Evolutionary conservation across 805 yeast genomes (phyloP).

Genomic region (Zygosaccharomyces bisporus): DNA sequence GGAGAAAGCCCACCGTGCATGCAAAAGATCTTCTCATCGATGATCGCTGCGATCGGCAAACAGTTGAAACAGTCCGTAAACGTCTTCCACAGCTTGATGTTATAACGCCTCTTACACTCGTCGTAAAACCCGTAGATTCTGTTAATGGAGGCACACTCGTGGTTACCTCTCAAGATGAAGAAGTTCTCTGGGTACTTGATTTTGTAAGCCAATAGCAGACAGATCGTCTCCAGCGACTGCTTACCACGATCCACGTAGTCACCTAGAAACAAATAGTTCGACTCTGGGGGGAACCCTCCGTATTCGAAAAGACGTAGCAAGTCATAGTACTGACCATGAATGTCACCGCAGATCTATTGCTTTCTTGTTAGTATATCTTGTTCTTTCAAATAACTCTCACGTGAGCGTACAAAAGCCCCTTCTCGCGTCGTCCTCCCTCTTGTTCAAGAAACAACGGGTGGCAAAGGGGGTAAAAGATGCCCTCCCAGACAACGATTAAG

Average conservation of each 20-base stretch:
- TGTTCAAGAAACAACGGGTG: constrained; percentile 2
- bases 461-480: constrained; percentile 5
- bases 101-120: constrained; percentile 97
- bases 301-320: constrained; percentile 91
- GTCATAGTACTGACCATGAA: constrained; percentile 97
- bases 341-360: constrained; percentile 82
- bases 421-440: constrained; percentile 3
- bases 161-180: constrained; percentile 95
- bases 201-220: constrained; percentile 89
- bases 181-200: constrained; percentile 98
- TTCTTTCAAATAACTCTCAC: not conserved
- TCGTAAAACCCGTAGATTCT: constrained; percentile 98
- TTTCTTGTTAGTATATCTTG: constrained; percentile 1
- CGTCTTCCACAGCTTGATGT: constrained; percentile 97
- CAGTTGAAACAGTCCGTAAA: constrained; percentile 98
- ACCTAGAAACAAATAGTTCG: constrained; percentile 91
- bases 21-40: constrained; percentile 95
- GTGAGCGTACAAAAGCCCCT: not conserved
- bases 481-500: not conserved
- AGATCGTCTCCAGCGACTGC: constrained; percentile 93
- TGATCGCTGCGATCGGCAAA: constrained; percentile 96
- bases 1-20: constrained; percentile 99
- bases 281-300: constrained; percentile 99
- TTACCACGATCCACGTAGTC: constrained; percentile 99
- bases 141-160: constrained; percentile 97